Evolutionary conservation across 352 stramenopile genomes (phyloP).

Genomic region (Globisporangium yorkense): DNA sequence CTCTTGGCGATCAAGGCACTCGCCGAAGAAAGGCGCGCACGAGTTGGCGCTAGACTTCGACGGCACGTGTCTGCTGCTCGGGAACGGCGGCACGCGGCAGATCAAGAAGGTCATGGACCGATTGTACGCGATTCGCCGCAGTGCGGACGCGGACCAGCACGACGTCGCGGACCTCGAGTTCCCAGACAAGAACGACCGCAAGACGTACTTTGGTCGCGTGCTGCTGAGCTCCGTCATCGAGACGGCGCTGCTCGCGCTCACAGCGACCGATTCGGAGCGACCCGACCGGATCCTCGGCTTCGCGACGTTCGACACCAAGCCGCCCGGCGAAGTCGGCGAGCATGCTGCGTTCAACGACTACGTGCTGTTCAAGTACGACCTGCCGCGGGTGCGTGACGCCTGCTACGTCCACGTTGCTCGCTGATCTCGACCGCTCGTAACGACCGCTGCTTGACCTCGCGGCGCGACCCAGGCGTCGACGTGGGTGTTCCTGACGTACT

Average conservation of each 20-base stretch:
- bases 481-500: conserved; percentile 53
- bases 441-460: background rate
- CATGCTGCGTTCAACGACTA: conserved; percentile 28
- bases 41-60: background rate
- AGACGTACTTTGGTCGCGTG: conserved; percentile 54
- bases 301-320: conserved; percentile 45
- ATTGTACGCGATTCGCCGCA: conserved; percentile 50
- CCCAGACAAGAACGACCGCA: conserved; percentile 49
- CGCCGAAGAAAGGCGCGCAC: too few species aligned
- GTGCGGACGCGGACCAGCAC: conserved; percentile 50
- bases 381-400: conserved; percentile 29
- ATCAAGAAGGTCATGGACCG: conserved; percentile 15
- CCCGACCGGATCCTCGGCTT: conserved; percentile 59
- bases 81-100: background rate
- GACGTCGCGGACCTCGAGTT: conserved; percentile 54
- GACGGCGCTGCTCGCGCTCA: conserved; percentile 66
- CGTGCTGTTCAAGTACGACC: conserved; percentile 45
- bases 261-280: conserved; percentile 39
- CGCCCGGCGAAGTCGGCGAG: conserved; percentile 39
- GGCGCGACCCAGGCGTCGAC: conserved; percentile 18
- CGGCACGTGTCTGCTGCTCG: background rate
- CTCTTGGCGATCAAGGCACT: conserved; percentile 20
- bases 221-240: conserved; percentile 59
- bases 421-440: background rate
- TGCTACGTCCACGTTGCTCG: too few species aligned